Evolutionary conservation across 2,329 filamentous ascomycete species (phyloP), one percentile per base, ranked within the genome.

Genomic region (Aspergillus sergii): DNA sequence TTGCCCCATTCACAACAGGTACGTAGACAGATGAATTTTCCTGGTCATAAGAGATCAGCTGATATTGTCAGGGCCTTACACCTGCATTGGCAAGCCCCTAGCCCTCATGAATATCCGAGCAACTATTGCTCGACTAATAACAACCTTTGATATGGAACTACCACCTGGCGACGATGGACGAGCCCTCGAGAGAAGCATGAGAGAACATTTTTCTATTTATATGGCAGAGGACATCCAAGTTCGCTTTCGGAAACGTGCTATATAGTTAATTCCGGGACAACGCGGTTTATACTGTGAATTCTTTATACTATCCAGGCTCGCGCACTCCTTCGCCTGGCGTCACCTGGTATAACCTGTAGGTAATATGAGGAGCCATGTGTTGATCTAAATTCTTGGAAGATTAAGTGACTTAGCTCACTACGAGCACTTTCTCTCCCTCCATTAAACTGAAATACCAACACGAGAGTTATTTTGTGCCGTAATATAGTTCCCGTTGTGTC

Each of bases 1-100:
- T 76, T 65, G 71, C 69, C 3, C 77, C 78, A 1, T 80, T 79
- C 60, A 71, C 67, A 2, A 66, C 66, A 9, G 78, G 76, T 73
- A 61, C 21, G n/a, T 55, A 11, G 7, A 30, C 46, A n/a, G 11
- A 4, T 28, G 8, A 32, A n/a, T 21, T 30, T 14, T 10, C 14
- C 14, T 11, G 16, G 10, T 7, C 26, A 51, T n/a, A 4, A 30
- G 9, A n/a, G 30, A 51, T n/a, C 26, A 51, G 28, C 9, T 30
- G 16, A 30, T 51, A 19, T 6, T 19, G 19, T 57, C 26, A 62
- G 60, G 55, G 2, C 36, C 60, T 6, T 57, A 63, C 26, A 46
- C 50, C 14, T 63, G 50, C 26, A 60, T 63, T 39, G 57, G 61
- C n/a, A 59, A 60, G 21, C 32, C 57, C 7, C 30, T 63, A 28